These are phyloP conservation scores for Umbelopsis ramanniana DNA, from an alignment of 192 early-diverging fungal species.

Conservation along the genomic window DNA sequence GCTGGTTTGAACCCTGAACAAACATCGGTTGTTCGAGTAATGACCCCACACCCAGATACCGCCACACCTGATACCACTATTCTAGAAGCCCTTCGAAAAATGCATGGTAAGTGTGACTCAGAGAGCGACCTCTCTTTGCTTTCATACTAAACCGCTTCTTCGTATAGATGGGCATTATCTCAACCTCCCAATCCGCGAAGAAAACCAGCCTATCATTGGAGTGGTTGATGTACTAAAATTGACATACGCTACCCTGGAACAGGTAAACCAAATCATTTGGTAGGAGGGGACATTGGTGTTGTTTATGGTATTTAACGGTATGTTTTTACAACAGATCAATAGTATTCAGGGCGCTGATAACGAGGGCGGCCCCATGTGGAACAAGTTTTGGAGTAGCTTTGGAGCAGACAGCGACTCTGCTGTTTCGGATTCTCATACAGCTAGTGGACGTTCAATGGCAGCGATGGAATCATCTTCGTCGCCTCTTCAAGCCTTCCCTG, in stretches of 20 bases:
- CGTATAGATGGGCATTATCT: slow-evolving; percentile 77
- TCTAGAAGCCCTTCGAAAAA: slow-evolving; percentile 81
- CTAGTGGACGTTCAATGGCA: slow-evolving; percentile 42
- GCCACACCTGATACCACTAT: slow-evolving; percentile 72
- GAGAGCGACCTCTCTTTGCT: not conserved
- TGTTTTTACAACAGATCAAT: slow-evolving; percentile 39
- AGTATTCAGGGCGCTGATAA: slow-evolving; percentile 53
- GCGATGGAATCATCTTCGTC: slow-evolving; percentile 45
- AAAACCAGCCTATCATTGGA: slow-evolving; percentile 71
- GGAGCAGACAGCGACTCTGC: slow-evolving; percentile 66
- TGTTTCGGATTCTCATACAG: slow-evolving; percentile 60
- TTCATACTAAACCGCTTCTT: not conserved
- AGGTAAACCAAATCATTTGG: slow-evolving; percentile 54
- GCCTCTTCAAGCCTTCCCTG: slow-evolving; percentile 51
- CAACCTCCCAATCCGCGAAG: slow-evolving; percentile 78
- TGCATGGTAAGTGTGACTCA: slow-evolving; percentile 62
- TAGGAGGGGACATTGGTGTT: not conserved
- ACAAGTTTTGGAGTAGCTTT: slow-evolving; percentile 78
- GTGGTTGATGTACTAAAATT: slow-evolving; percentile 83
- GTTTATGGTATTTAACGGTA: too few relatives aligned
- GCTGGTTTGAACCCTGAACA: slow-evolving; percentile 86
- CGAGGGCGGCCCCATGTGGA: slow-evolving; percentile 61
- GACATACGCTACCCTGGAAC: slow-evolving; percentile 82
- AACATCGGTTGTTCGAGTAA: slow-evolving; percentile 95
- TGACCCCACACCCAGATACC: slow-evolving; percentile 92